phyloP scores from a whole-genome alignment of 805 yeast species.

The Cyberlindnera suaveolens region DNA sequence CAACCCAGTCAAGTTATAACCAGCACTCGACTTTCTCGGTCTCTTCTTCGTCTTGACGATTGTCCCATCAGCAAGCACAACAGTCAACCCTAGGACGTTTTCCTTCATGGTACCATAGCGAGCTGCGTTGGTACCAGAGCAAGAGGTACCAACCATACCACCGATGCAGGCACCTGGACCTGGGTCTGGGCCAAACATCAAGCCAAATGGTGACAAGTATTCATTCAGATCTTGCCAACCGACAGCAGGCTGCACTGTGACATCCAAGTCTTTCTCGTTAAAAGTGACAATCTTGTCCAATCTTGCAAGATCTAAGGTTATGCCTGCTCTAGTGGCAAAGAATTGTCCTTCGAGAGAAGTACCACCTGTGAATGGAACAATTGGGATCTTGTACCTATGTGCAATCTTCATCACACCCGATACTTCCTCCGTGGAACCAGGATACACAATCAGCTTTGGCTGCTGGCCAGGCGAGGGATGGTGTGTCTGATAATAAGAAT shows the following conservation, averaged over 20 bases:
- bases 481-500: conserved; percentile 56
- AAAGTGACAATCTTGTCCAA: conserved; percentile 54
- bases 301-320: conserved; percentile 56
- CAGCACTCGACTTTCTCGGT: conserved; percentile 75
- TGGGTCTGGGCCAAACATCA: conserved; percentile 70
- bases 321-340: conserved; percentile 60
- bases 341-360: conserved; percentile 82
- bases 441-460: conserved; percentile 57
- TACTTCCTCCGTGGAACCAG: conserved; percentile 61
- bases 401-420: conserved; percentile 57
- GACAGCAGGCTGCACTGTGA: conserved; percentile 71
- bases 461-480: conserved; percentile 53
- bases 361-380: conserved; percentile 76
- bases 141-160: conserved; percentile 72
- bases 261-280: conserved; percentile 61
- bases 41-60: conserved; percentile 66
- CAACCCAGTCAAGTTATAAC: conserved; percentile 70
- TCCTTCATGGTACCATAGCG: conserved; percentile 79
- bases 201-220: conserved; percentile 38
- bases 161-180: conserved; percentile 81
- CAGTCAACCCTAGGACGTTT: conserved; percentile 60
- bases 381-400: conserved; percentile 55
- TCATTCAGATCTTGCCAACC: conserved; percentile 71
- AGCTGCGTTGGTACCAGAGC: conserved; percentile 77
- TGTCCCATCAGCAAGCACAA: conserved; percentile 78